A percentile compares a stretch with the other conserved stretches of the same genome.
phyloP scores from a whole-genome alignment of 768 basidiomycete species.

The Phanerodontia chrysosporium region DNA sequence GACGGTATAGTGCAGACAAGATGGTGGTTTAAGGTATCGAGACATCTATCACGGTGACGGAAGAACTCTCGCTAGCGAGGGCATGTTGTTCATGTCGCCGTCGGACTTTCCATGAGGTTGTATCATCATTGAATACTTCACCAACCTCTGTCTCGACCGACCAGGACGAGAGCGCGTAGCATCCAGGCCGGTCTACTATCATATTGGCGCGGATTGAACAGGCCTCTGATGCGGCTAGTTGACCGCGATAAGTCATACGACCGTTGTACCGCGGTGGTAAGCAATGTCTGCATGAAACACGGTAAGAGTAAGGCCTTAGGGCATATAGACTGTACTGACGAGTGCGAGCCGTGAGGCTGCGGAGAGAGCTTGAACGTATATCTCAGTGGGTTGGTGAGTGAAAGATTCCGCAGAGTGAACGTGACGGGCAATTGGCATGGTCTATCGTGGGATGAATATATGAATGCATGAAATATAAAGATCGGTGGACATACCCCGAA shows the following conservation, averaged over 20 bases:
- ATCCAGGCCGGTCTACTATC: conserved; percentile 60
- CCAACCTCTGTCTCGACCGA: conserved; percentile 61
- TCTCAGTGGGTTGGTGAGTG: conserved; percentile 54
- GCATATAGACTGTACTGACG: too few relatives aligned
- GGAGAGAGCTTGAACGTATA: conserved; percentile 45
- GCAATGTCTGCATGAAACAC: conserved; percentile 29
- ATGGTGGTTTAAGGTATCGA: conserved; percentile 1
- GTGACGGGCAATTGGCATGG: conserved; percentile 48
- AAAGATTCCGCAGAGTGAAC: conserved; percentile 68
- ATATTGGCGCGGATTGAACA: conserved; percentile 45
- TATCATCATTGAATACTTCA: conserved; percentile 27
- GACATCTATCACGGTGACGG: conserved; percentile 32
- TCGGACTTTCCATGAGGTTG: conserved; percentile 30
- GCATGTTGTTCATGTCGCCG: conserved; percentile 39
- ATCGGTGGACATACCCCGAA: conserved; percentile 53
- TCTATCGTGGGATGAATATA: conserved; percentile 31
- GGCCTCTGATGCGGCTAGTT: conserved; percentile 46
- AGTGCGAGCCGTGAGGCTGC: too few relatives aligned
- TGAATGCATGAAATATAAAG: neutral
- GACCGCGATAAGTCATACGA: conserved; percentile 60
- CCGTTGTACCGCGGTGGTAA: conserved; percentile 59
- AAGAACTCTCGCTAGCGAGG: conserved; percentile 23
- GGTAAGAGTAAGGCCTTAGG: too few relatives aligned
- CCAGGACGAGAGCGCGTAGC: conserved; percentile 67
- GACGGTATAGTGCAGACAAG: neutral